phyloP scores from a whole-genome alignment of 2,329 filamentous ascomycete species.

The Amylocarpus encephaloides region DNA sequence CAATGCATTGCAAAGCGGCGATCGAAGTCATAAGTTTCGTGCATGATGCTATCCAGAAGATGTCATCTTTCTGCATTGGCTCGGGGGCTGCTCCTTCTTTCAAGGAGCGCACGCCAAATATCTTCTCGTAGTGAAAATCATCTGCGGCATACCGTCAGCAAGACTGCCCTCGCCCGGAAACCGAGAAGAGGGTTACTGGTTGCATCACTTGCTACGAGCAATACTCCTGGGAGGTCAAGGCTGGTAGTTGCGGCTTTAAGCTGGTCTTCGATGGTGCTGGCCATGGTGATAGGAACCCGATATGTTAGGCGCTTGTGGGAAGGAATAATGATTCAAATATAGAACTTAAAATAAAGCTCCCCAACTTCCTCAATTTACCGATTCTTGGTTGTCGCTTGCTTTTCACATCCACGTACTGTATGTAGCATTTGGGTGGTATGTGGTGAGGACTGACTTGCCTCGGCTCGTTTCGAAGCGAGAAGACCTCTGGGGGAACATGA shows the following conservation, averaged over 20 bases:
- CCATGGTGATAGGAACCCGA: too few species aligned
- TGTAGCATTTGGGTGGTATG: too few species aligned
- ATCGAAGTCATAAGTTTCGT: slow-evolving; percentile 49
- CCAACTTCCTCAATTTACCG: too few species aligned
- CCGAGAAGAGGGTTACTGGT: not conserved
- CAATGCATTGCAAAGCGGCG: slow-evolving; percentile 50
- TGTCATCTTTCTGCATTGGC: slow-evolving; percentile 33
- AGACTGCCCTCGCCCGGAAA: not conserved
- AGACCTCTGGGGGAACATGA: too few species aligned
- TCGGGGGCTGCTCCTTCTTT: slow-evolving; percentile 40
- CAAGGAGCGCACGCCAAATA: slow-evolving; percentile 38
- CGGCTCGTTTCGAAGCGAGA: too few species aligned
- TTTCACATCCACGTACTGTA: too few species aligned
- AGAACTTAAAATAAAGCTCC: too few species aligned
- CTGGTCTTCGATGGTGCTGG: not conserved
- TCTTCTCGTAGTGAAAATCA: slow-evolving; percentile 30
- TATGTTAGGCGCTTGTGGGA: too few species aligned
- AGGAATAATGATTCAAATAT: too few species aligned
- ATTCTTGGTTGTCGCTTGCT: too few species aligned
- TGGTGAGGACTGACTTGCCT: too few species aligned
- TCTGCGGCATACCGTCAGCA: slow-evolving; percentile 17
- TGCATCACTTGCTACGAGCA: slow-evolving; percentile 4
- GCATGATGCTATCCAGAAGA: slow-evolving; percentile 44
- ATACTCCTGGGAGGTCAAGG: slow-evolving; percentile 2
- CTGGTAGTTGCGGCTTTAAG: not conserved